These are phyloP conservation scores for Aegilops tauschii DNA, from an alignment of 176 grass and related monocot species.

Conservation along the genomic window DNA sequence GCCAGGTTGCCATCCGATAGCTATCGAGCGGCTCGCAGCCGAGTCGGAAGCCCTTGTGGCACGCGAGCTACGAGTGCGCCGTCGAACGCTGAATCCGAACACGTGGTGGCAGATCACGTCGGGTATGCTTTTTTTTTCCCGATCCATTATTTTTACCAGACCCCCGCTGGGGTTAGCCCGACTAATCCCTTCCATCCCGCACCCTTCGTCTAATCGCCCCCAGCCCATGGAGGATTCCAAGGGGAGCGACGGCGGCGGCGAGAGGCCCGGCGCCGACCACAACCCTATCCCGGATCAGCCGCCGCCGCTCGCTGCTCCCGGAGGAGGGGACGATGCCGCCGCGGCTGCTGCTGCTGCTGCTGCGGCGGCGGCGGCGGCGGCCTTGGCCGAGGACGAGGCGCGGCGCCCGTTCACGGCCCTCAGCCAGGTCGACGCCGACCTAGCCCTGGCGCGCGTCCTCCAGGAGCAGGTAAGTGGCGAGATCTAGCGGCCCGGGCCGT, in stretches of 20 bases:
- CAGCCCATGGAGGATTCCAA: conserved; percentile 68
- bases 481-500: conserved; percentile 27
- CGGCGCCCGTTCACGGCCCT: conserved; percentile 84
- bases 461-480: conserved; percentile 73
- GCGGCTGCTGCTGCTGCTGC: conserved; percentile 37
- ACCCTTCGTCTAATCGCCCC: conserved; percentile 2
- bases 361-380: conserved; percentile 12
- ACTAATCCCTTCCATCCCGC: not conserved
- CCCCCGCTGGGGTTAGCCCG: not conserved
- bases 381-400: not conserved
- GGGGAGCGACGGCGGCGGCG: conserved; percentile 44
- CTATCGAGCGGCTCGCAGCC: too few relatives aligned
- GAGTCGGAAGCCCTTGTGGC: too few relatives aligned
- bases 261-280: conserved; percentile 44
- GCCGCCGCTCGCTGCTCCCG: not conserved
- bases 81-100: not conserved
- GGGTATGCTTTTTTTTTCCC: not conserved
- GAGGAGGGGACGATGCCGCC: conserved; percentile 28
- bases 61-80: not conserved
- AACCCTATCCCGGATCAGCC: conserved; percentile 40
- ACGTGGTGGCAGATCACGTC: not conserved
- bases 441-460: conserved; percentile 87
- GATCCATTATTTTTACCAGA: not conserved
- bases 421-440: conserved; percentile 96
- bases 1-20: not conserved